Base-by-base conservation (phyloP, 176 grass and related monocot genomes). In the Chloris gayana region DNA sequence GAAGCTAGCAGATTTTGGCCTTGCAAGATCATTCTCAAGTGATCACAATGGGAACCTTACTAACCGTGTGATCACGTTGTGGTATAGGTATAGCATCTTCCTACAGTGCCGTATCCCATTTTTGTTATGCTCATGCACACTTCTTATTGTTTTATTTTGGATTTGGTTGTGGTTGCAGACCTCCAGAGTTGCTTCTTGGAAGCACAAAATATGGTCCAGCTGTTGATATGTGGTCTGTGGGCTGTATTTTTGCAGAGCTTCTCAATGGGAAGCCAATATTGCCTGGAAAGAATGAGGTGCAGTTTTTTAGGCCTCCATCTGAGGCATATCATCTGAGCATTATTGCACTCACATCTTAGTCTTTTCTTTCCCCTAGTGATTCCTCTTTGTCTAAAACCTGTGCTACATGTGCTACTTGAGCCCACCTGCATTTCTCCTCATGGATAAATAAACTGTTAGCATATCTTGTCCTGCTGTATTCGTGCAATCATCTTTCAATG, bases 201-300 rank as follows among this genome's bases (percentile, higher is more conserved):
- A 92, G 90, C 84, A 93, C 90, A 38, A 99, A 83, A 64, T 99
- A 95, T 66, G 96, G 96, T 79, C 90, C 92, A 45, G 86, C 93
- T 14, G 92, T 95, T 82, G 92, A 99, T 82, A 99, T 95, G 90
- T 99, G 96, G 92, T 99, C 92, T 65, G 92, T 99, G 38, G 92
- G 92, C 61, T 95, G 96, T 73, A 95, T 99, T 87, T 98, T 95
- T 85, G 96, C 92, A 13, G 96, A 99, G 83, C 91, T 99, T 70
- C 86, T 99, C 45, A 81, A 95, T 82, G 90, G 92, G 68, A 99
- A 93, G 74, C 96, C 92, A 85, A 93, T 99, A 82, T 85, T 99
- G 68, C 88, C 88, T 6, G 92, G 96, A 88, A 99, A 99, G 79
- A 99, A 95, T 60, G 96, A 99, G 89, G 95, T 98, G 46, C 56